These are phyloP conservation scores for Cenchrus fungigraminus DNA, from an alignment of 176 grass and related monocot genomes.

Conservation along the genomic window DNA sequence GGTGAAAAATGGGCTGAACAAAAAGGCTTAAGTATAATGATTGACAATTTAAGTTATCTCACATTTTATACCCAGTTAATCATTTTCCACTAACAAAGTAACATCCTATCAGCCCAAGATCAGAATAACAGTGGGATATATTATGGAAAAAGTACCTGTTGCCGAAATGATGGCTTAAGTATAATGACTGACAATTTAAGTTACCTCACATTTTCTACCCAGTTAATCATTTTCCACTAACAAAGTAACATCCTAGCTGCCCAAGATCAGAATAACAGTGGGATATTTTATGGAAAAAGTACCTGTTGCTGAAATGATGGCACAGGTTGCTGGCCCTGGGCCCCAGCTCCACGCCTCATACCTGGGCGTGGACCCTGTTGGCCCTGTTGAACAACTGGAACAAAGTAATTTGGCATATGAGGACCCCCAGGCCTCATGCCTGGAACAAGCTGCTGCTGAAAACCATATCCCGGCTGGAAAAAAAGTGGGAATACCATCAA, in stretches of 20 bases:
- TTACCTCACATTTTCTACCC: neutral
- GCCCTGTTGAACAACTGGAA: conserved; percentile 79
- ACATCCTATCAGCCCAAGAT: neutral
- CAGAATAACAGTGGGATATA: neutral
- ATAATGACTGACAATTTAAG: neutral
- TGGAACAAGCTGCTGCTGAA: conserved; percentile 88
- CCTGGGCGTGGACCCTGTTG: conserved; percentile 84
- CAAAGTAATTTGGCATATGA: conserved; percentile 83
- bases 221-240: neutral
- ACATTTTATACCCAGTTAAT: neutral
- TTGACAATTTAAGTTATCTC: neutral
- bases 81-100: conserved; percentile 10
- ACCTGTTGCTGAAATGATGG: conserved; percentile 87
- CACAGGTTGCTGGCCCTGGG: conserved; percentile 68
- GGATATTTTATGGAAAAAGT: conserved; percentile 18
- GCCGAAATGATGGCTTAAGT: conserved; percentile 58
- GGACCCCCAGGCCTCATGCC: conserved; percentile 88
- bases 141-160: conserved; percentile 62
- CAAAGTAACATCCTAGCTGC: neutral
- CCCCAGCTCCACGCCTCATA: conserved; percentile 61
- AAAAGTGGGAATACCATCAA: conserved; percentile 23
- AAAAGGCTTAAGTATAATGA: neutral
- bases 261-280: neutral
- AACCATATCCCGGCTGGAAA: conserved; percentile 79
- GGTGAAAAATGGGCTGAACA: neutral